Conservation (phyloP, 2,329 filamentous ascomycete species). For the Gremmenia infestans region DNA sequence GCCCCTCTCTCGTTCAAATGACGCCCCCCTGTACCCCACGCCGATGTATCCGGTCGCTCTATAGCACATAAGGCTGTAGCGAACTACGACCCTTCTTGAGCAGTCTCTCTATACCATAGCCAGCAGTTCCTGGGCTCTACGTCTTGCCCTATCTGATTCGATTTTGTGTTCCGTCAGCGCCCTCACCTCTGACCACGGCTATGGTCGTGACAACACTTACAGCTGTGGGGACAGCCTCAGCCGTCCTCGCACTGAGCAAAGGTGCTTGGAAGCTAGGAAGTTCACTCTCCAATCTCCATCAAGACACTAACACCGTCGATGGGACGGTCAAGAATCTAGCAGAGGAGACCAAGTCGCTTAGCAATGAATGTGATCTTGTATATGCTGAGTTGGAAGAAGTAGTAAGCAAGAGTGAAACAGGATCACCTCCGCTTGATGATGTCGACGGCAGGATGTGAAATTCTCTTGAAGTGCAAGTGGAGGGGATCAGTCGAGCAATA, state of each 20-base stretch:
- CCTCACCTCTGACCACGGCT: neutral
- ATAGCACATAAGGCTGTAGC: too few species aligned
- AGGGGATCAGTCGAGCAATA: neutral
- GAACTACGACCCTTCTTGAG: neutral
- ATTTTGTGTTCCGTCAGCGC: neutral
- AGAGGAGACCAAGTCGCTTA: neutral
- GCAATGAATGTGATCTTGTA: neutral
- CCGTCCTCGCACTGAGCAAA: neutral
- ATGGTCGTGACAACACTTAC: neutral
- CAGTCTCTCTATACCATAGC: neutral
- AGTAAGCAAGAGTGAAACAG: neutral
- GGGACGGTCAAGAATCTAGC: neutral
- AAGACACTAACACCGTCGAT: neutral
- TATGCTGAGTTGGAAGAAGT: neutral
- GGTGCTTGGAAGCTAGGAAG: neutral
- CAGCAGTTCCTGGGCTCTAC: neutral
- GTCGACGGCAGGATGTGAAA: neutral
- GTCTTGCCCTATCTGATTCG: neutral
- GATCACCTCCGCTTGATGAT: neutral
- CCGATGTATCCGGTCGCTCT: neutral
- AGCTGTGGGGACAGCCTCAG: neutral
- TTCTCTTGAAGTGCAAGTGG: neutral
- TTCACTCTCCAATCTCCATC: neutral
- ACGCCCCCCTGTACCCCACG: neutral
- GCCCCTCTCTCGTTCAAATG: too few species aligned